phyloP scores from a whole-genome alignment of 2,329 filamentous ascomycete genomes.

The Stemphylium lycopersici region DNA sequence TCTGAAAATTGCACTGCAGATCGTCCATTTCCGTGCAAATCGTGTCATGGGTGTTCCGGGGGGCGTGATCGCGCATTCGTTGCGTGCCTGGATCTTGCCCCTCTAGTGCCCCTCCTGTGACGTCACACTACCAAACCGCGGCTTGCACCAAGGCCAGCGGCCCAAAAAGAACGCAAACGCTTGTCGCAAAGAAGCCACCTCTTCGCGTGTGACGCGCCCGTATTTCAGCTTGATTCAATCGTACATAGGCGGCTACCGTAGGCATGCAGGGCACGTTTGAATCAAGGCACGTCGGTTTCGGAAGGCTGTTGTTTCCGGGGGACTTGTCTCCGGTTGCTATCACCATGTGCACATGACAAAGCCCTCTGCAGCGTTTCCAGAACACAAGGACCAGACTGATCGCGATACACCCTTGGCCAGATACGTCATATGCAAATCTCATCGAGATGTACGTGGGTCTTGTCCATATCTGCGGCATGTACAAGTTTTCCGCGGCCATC shows the following conservation, averaged over 20 bases:
- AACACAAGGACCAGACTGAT: too few species aligned
- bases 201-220: constrained; percentile 16
- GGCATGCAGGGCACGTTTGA: constrained; percentile 1
- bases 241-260: neutral
- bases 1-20: constrained; percentile 17
- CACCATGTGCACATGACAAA: too few species aligned
- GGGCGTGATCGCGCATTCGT: constrained; percentile 8
- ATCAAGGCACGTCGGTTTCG: constrained; percentile 2
- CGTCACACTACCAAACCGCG: constrained; percentile 3
- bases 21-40: constrained; percentile 21
- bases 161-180: constrained; percentile 16
- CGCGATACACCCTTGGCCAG: too few species aligned
- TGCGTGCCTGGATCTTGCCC: constrained; percentile 14
- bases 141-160: constrained; percentile 3
- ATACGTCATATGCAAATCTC: too few species aligned
- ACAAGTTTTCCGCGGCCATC: neutral
- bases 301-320: neutral
- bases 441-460: too few species aligned
- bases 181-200: constrained; percentile 8
- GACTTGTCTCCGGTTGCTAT: neutral
- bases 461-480: neutral
- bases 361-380: too few species aligned
- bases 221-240: constrained; percentile 3
- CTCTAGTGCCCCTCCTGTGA: constrained; percentile 12
- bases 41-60: constrained; percentile 12